These are phyloP conservation scores for Cornus florida DNA, from an alignment of 148 eudicot genomes.

Conservation along the genomic window DNA sequence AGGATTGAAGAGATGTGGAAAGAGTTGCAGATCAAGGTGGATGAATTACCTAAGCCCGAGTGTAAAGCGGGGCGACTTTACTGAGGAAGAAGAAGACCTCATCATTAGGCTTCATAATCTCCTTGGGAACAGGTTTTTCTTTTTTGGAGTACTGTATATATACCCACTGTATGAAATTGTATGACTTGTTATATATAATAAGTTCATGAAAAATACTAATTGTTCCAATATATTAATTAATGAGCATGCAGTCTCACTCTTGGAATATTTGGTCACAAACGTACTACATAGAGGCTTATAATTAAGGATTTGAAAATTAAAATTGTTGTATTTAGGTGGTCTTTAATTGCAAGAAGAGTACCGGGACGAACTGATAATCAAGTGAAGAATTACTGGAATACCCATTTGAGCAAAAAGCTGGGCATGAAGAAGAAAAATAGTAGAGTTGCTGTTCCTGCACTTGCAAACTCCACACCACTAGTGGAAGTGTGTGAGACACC, in stretches of 20 bases:
- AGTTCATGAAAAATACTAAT: too few species aligned
- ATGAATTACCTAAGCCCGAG: background rate
- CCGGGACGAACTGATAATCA: background rate
- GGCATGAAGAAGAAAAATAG: background rate
- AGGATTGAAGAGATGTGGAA: slow-evolving; percentile 1
- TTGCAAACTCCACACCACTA: background rate
- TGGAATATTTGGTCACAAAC: background rate
- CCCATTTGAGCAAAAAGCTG: background rate
- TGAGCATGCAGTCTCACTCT: background rate
- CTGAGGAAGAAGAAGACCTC: background rate
- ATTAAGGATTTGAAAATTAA: background rate
- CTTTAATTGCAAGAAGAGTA: background rate
- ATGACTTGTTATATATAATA: too few species aligned
- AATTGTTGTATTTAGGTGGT: background rate
- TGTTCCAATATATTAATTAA: background rate
- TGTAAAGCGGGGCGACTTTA: background rate
- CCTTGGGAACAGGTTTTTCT: background rate
- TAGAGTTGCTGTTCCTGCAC: background rate
- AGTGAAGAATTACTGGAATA: slow-evolving; percentile 1
- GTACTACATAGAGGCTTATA: too few species aligned
- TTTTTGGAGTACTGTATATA: background rate
- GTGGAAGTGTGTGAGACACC: background rate
- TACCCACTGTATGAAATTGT: too few species aligned
- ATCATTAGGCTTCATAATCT: background rate
- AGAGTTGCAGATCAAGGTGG: background rate